Percentiles rank a stretch among this genome's conserved stretches.
Conservation (phyloP, 306 rosid genomes). For the Dalbergia cultrata region DNA sequence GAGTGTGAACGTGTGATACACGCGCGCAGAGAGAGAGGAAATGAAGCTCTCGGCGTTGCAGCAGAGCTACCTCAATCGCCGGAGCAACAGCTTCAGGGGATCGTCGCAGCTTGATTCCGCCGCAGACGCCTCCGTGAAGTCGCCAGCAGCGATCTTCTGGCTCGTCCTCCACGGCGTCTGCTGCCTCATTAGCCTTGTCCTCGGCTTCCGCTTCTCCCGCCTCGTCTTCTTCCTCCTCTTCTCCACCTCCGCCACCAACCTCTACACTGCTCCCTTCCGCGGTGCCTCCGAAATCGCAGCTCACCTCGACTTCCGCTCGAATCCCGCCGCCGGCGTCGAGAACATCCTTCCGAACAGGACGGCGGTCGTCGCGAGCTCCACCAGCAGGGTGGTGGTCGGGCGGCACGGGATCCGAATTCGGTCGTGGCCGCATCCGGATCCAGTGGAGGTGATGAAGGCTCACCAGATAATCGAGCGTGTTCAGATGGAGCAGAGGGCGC, state of each 20-base stretch:
- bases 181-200: conserved; percentile 89
- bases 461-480: conserved; percentile 90
- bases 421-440: conserved; percentile 99
- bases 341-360: conserved; percentile 53
- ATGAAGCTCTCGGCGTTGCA: conserved; percentile 96
- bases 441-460: conserved; percentile 94
- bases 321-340: conserved; percentile 46
- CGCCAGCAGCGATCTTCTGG: conserved; percentile 90
- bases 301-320: conserved; percentile 49
- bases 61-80: conserved; percentile 83
- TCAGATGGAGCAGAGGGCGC: conserved; percentile 87
- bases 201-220: conserved; percentile 96
- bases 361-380: conserved; percentile 49
- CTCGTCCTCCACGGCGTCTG: conserved; percentile 87
- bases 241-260: conserved; percentile 70
- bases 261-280: conserved; percentile 78
- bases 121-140: conserved; percentile 68
- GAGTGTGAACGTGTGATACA: background rate
- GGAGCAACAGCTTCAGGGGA: conserved; percentile 82
- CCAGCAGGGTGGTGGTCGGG: conserved; percentile 92
- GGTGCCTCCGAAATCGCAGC: conserved; percentile 58
- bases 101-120: conserved; percentile 73
- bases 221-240: conserved; percentile 93
- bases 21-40: background rate
- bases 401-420: conserved; percentile 99